These are phyloP conservation scores for Chlamydomonas incerta DNA, from an alignment of 139 green algal genomes.

Conservation along the genomic window DNA sequence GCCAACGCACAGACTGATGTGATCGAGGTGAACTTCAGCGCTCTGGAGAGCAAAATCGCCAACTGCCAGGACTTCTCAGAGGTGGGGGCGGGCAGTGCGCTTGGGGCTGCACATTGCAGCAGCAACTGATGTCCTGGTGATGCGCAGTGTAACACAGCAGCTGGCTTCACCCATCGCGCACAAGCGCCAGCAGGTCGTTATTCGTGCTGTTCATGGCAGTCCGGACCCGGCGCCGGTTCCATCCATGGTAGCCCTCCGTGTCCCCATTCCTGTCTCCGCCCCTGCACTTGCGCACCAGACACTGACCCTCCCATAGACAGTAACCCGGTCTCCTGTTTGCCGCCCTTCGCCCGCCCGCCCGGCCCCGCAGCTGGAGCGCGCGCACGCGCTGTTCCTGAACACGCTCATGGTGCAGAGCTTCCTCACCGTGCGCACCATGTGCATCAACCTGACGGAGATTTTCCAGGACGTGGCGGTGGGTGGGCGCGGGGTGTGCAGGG, in stretches of 20 bases:
- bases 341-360: not conserved
- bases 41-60: slow-evolving; percentile 64
- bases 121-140: no score
- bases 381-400: slow-evolving; percentile 74
- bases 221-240: no score
- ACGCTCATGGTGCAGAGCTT: slow-evolving; percentile 81
- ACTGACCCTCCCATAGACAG: no score
- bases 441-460: slow-evolving; percentile 61
- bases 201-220: no score
- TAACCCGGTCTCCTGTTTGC: slow-evolving; percentile 63
- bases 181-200: no score
- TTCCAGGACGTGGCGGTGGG: slow-evolving; percentile 71
- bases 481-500: slow-evolving; percentile 7
- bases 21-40: slow-evolving; percentile 73
- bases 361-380: slow-evolving; percentile 63
- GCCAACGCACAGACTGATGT: slow-evolving; percentile 78
- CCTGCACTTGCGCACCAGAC: no score
- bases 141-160: no score
- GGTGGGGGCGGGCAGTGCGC: not conserved
- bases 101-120: no score
- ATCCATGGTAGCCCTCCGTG: no score
- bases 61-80: slow-evolving; percentile 75
- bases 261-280: no score
- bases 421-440: slow-evolving; percentile 65
- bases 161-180: no score